Percentiles rank a stretch among this genome's conserved stretches.
These are phyloP conservation scores for Calendula officinalis DNA, from an alignment of 129 eudicot genomes.

Conservation along the genomic window DNA sequence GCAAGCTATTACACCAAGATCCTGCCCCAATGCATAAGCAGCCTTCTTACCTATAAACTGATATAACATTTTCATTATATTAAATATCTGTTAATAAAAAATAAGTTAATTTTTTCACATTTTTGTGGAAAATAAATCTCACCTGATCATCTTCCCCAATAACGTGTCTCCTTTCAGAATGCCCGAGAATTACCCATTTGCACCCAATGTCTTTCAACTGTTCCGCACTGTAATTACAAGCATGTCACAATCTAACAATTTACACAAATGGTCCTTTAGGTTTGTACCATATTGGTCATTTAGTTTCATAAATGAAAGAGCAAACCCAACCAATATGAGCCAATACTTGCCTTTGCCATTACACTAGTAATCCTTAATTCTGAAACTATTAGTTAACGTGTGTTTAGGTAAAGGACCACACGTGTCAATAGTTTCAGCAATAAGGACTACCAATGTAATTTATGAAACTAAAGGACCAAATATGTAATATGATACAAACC, in stretches of 20 bases:
- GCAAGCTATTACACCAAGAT: slow-evolving; percentile 87
- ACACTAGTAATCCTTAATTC: too few species aligned
- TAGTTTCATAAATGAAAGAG: too few species aligned
- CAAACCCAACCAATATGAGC: too few species aligned
- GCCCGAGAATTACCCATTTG: slow-evolving; percentile 98
- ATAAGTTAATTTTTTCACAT: slow-evolving; percentile 1
- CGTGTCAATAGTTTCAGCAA: too few species aligned
- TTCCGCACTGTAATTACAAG: slow-evolving; percentile 61
- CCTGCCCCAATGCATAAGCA: slow-evolving; percentile 89
- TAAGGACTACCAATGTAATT: too few species aligned
- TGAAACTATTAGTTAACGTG: too few species aligned
- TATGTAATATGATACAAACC: too few species aligned
- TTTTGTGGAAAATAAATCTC: slow-evolving; percentile 17
- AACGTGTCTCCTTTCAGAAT: slow-evolving; percentile 89
- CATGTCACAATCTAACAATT: slow-evolving; percentile 8
- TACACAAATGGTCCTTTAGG: background rate
- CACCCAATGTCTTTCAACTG: slow-evolving; percentile 90
- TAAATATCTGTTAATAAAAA: background rate
- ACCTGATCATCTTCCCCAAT: slow-evolving; percentile 87
- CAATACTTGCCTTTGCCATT: too few species aligned
- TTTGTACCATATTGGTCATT: too few species aligned
- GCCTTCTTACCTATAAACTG: slow-evolving; percentile 99
- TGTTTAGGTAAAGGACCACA: too few species aligned
- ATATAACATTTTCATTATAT: background rate
- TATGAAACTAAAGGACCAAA: too few species aligned